Base-by-base conservation (phyloP, 208 protist species). In the Trichomonas tenax region DNA sequence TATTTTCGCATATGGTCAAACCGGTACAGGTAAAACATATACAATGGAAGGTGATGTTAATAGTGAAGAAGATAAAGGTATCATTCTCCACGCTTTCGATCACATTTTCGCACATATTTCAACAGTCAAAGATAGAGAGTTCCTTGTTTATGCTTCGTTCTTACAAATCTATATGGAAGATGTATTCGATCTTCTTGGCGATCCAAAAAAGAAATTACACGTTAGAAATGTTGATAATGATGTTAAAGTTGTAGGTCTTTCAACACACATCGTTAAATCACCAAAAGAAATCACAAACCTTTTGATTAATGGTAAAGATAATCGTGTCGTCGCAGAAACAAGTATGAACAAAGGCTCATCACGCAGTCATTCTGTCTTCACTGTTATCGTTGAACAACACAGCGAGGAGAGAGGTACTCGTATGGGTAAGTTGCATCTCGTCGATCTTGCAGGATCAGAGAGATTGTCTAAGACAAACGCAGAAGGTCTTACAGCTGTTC, bases 111-210 rank as follows among this genome's bases (percentile, higher is more conserved):
- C 15, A 41, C 9, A 86, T 21, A 96, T 95, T 86, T 51, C 95
- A 31, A 48, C 3, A 45, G 96, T 63, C 34, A 96, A 96, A 44
- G 36, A 97, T 44, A 89, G 15, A 40, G 41, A 89, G 34, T 97
- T 96, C 63, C 23, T 72, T n/a, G 46, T 97, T 41, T 41, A 49
- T 31, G 96, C 46, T 15, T 96, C 96, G 0, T 97, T 96, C 96
- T 89, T 97, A 34, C 97, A 97, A 97, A 97, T 97, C 88, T 97
- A 97, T 95, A 97, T 97, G 90, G 97, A 97, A 84, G 96, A 97
- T 72, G 93, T 97, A 23, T 81, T 40, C 45, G 97, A 97, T 95
- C 96, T 97, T 40, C 97, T 97, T 44, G 90, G n/a, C 9, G 48
- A 63, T 45, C 72, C 96, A 26, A n/a, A 17, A 23, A 89, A 89